phyloP scores from a whole-genome alignment of 805 yeast genomes.

The Candida suzukii region DNA sequence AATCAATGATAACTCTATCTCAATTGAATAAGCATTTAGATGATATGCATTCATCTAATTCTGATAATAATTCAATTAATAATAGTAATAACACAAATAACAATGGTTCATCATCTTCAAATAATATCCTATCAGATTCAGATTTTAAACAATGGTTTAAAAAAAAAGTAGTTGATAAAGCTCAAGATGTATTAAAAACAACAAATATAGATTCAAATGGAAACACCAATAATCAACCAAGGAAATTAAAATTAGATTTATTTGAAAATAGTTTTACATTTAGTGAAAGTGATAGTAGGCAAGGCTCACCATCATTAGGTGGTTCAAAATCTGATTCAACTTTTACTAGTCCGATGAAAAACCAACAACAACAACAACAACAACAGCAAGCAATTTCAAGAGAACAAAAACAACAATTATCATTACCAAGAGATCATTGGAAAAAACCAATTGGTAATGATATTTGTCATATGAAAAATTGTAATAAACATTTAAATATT shows the following conservation, averaged over 20 bases:
- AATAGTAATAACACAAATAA: no score
- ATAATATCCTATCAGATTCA: conserved; percentile 19
- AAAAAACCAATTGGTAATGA: conserved; percentile 37
- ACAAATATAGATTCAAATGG: conserved; percentile 18
- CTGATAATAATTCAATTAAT: background rate
- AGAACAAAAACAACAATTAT: conserved; percentile 3
- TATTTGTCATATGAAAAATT: conserved; percentile 33
- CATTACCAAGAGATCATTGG: conserved; percentile 48
- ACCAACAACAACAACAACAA: background rate
- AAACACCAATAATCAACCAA: background rate
- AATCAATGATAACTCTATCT: conserved; percentile 42
- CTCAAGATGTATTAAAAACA: conserved; percentile 24
- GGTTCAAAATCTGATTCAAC: no score
- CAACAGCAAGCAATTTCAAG: background rate
- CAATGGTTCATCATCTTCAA: no score
- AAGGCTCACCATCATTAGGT: background rate
- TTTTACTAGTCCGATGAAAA: background rate
- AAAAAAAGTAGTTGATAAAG: conserved; percentile 30
- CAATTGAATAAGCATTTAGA: conserved; percentile 70
- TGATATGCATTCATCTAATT: conserved; percentile 44
- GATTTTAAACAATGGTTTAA: conserved; percentile 37
- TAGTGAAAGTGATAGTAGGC: conserved; percentile 4
- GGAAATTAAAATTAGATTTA: conserved; percentile 39
- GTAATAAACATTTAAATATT: conserved; percentile 37
- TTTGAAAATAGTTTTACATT: conserved; percentile 33